Percentiles rank a stretch among this genome's conserved stretches.
phyloP scores from a whole-genome alignment of 345 rosid genomes.

The Hypericum perforatum region DNA sequence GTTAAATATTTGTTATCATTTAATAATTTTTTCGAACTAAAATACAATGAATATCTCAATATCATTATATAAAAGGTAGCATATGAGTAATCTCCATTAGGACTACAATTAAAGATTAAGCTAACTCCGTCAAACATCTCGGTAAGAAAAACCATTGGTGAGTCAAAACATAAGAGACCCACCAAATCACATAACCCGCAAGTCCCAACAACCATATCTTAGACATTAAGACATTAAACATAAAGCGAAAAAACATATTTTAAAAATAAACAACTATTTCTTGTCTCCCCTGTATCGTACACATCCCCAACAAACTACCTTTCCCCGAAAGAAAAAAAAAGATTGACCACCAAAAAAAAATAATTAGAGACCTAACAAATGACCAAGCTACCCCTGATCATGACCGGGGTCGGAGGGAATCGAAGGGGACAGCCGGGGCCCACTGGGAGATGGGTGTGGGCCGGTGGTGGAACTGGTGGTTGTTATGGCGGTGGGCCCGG shows the following conservation, averaged over 20 bases:
- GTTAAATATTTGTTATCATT: no score
- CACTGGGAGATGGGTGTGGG: conserved; percentile 44
- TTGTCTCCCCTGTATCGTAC: conserved; percentile 4
- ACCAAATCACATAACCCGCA: conserved; percentile 28
- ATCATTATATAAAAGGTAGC: background rate
- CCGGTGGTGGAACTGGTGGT: conserved; percentile 20
- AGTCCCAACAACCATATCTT: conserved; percentile 34
- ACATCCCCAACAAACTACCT: conserved; percentile 1
- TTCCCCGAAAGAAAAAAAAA: no score
- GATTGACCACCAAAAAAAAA: no score
- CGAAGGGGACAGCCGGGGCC: conserved; percentile 35
- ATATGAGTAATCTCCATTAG: background rate
- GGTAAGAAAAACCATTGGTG: conserved; percentile 9
- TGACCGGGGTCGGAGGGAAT: conserved; percentile 44
- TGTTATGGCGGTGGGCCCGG: background rate
- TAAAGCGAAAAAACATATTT: background rate
- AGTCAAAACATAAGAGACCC: conserved; percentile 43
- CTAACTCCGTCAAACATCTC: conserved; percentile 15
- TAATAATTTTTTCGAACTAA: no score
- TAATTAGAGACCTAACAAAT: background rate
- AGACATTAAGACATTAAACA: conserved; percentile 17
- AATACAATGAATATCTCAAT: no score
- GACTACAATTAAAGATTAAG: conserved; percentile 8
- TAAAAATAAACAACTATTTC: background rate
- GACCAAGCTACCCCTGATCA: conserved; percentile 23